Evolutionary conservation across 768 basidiomycete genomes (phyloP), one percentile per base, ranked within the genome.

Genomic region (Boletus rubescentipes): DNA sequence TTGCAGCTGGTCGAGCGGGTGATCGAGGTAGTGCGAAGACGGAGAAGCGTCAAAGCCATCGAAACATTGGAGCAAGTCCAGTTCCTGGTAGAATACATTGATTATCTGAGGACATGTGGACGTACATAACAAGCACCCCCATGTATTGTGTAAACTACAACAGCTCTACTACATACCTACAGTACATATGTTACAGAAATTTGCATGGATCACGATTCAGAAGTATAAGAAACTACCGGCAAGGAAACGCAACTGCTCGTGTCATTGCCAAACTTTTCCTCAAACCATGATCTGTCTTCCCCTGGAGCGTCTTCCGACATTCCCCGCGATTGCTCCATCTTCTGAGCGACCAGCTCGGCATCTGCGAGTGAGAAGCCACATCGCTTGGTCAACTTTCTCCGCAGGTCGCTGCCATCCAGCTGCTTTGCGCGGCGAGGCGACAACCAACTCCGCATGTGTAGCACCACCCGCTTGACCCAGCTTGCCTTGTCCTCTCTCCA

Each of bases 41-140:
- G 93, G 57, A 75, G 95, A 56, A 93, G 93, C 61, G 70, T 86
- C 52, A 98, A 98, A 68, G 93, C 94, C 2, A 82, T 98, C 37
- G 96, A 98, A 69, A 96, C 93, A 4, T 86, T 89, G 66, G 93
- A 97, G 67, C 95, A 98, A 70, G 96, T 96, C 15, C 74, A 78
- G 59, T 93, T 94, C 64, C 70, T 94, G 45, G 82, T 86, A 0
- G 86, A 91, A 30, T 94, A 83, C 67, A 82, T 91, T 4, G 81
- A 86, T 36, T 84, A 79, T 71, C 65, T 91, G 53, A 67, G 75
- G 47, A 54, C 55, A 11, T 52, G 54, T 39, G 59, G 57, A 38
- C 44, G 21, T 32, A 12, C 30, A 5, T 46, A 18, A 32, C 20
- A 20, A 18, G 4, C 34, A 20, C 14, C n/a, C 32, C n/a, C 6